Base-by-base conservation (phyloP, 2,329 filamentous ascomycete species). In the Hansfordia pulvinata region DNA sequence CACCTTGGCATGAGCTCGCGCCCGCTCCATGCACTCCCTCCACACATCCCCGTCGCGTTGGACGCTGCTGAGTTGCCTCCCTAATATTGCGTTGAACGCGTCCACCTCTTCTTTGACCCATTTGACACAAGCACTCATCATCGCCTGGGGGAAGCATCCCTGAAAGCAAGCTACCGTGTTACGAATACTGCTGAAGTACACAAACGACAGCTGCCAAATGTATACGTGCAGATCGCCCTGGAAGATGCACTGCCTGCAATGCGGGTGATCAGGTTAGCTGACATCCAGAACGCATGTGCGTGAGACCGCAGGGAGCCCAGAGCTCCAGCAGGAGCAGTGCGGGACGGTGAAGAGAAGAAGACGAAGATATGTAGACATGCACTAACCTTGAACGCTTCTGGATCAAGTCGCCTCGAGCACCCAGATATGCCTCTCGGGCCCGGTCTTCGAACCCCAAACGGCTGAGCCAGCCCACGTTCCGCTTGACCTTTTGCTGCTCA, bases 71-170 rank as follows among this genome's bases (percentile, higher is more conserved):
- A 98, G 60, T 54, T 96, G 90, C 32, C 88, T 65, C 19, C 68
- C 72, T 19, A 98, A 61, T 26, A 90, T 74, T 23, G 64, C 65
- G 43, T 94, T 96, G 60, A 96, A 96, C 2, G 75, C 75, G 41
- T 94, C 86, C 2, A 96, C 74, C 47, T 93, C 76, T 41, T 90
- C 79, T 53, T 94, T 96, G n/a, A 85, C 86, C 90, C 90, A 98
- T 47, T 88, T 92, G 42, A 98, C 88, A 41, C 85, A 93, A 1
- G 86, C 85, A 43, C 84, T 93, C 68, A 90, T 92, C 60, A 90
- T 83, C 10, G 75, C 64, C 15, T 82, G 68, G 8, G 85, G 77
- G 47, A 96, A 96, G 49, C 84, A 93, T 28, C 63, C 60, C 46
- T 93, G 84, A 53, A 90, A 94, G 44, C 82, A 86, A 43, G 71